Evolutionary conservation across 176 grass and related monocot genomes (phyloP), one percentile per base, ranked within the genome.

Genomic region (Lolium perenne): DNA sequence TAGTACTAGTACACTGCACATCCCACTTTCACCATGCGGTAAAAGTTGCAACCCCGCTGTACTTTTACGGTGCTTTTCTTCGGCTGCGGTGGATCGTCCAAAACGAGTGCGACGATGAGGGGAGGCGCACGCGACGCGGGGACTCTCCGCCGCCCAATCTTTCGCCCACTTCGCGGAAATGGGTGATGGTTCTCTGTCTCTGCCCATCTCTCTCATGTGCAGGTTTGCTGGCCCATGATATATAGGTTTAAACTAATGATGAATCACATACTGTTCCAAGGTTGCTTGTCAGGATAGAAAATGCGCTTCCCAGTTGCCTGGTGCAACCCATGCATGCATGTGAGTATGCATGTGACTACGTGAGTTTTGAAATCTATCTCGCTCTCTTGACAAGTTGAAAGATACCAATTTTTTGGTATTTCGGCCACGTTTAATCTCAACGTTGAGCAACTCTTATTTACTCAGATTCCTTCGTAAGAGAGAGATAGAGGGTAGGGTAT

Each of bases 121-220:
- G 32, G 32, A 35, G 32, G 32, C 32, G 32, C 32, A 35, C 32
- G 32, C 32, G 32, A 45, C 38, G 67, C 55, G 70, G 38, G 10
- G 70, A 38, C 70, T 50, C 82, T 49, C 56, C 70, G 70, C 82
- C 70, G 70, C 43, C 21, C 80, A 83, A 59, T 13, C 1, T 40
- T 22, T 8, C 0, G 32, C 32, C 32, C 32, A 35, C 2, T 35
- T 35, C 32, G 2, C 32, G 32, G 32, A 35, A 35, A 35, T 3
- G 32, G 32, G 32, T 35, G 32, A 35, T 35, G 46, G 5, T 11
- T 12, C 18, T 21, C 69, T 13, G 16, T 43, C 70, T 72, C 41
- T 25, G 69, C 66, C 18, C 18, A n/a, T 20, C 48, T 13, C 49
- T 35, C 74, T 41, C 75, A 0, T 59, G 8, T 20, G 54, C 53